Evolutionary conservation across 495 filamentous ascomycete species (phyloP), one percentile per base, ranked within the genome.

Genomic region (Penicillium coprophilum): DNA sequence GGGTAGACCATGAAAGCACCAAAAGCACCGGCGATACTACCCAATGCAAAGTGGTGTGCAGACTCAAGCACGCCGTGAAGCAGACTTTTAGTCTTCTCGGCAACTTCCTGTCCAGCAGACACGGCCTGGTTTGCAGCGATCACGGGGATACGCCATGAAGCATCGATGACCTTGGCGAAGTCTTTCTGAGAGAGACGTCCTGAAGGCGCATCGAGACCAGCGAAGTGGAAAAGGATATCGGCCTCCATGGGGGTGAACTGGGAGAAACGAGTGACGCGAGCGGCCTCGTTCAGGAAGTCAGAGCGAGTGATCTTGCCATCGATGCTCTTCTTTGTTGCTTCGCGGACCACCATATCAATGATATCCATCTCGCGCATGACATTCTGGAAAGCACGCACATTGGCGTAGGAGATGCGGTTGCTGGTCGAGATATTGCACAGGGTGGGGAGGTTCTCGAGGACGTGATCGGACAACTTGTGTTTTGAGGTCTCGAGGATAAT

Each of bases 1-100:
- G 94, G 94, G 71, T 98, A 98, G 39, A 98, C 94, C 87, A 97
- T 95, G 71, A 97, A 97, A 13, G 94, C 94, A 65, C 94, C 94
- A 64, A 97, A 98, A 20, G 94, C 94, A 69, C 94, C 94, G 11
- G 95, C 94, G 59, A 94, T 62, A 71, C 88, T 89, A 36, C 94
- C 94, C 3, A 98, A 82, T 1, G 78, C 83, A 63, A 98, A 98
- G 71, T 92, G 91, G 66, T 96, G 93, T 4, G 80, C 88, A 3
- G 91, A 95, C 65, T 94, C 90, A 8, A 90, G 68, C 19, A 87
- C 71, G 53, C 79, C 76, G 50, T 86, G 72, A 13, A 96, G 53
- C 51, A 90, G 62, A 8, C 73, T 71, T 59, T 77, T 77, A 23
- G 82, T 77, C 60, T 80, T 83, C 24, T 79, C 67, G 3, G 76